Conservation (phyloP, 371 early-diverging fungal genomes). For the Mucor indicus region DNA sequence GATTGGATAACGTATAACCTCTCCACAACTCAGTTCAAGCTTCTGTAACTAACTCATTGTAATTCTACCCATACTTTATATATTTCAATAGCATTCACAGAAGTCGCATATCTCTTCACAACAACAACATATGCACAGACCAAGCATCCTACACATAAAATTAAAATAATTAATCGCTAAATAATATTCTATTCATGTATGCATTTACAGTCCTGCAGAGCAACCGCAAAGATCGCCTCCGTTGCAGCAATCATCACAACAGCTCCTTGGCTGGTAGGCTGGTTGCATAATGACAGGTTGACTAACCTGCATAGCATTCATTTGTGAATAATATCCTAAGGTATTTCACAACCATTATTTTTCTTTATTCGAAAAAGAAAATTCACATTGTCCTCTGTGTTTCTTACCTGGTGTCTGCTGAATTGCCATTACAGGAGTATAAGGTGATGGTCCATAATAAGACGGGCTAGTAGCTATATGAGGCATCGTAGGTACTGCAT, state of each 20-base stretch:
- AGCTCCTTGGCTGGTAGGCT: conserved; percentile 1
- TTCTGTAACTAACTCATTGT: too few species aligned
- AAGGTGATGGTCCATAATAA: conserved; percentile 13
- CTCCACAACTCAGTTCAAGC: too few species aligned
- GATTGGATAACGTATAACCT: too few species aligned
- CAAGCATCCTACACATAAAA: conserved; percentile 3
- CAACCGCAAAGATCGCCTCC: conserved; percentile 12
- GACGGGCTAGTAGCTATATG: conserved; percentile 6
- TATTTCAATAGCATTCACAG: too few species aligned
- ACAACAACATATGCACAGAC: conserved; percentile 13
- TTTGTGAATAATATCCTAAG: conserved; percentile 16
- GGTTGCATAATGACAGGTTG: conserved; percentile 13
- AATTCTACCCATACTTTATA: too few species aligned
- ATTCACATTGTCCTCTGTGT: too few species aligned
- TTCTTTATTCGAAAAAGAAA: too few species aligned
- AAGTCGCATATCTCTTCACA: too few species aligned
- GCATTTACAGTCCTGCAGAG: conserved; percentile 13
- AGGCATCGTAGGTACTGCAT: conserved; percentile 13
- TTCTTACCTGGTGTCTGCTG: conserved; percentile 12
- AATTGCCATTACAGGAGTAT: conserved; percentile 7
- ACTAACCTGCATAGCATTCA: conserved; percentile 15
- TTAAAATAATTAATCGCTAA: background rate
- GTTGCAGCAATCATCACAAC: conserved; percentile 15
- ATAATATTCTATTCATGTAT: background rate
- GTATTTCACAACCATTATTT: too few species aligned